phyloP scores from a whole-genome alignment of 2,329 filamentous ascomycete genomes.

The Colletotrichum sp. region DNA sequence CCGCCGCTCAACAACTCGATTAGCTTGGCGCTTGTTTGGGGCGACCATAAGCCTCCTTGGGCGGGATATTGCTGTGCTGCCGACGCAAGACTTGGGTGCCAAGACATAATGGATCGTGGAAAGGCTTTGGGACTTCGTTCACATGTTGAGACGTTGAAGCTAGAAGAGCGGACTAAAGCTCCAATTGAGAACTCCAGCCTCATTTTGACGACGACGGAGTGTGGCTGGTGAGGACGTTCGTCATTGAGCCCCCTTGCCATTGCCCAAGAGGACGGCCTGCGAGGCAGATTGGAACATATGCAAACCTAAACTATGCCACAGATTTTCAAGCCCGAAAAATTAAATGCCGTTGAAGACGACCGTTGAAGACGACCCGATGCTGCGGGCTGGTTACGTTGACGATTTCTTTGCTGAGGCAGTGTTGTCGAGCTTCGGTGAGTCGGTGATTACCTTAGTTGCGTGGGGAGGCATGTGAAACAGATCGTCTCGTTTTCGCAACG shows the following conservation, averaged over 20 bases:
- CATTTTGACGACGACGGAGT: not conserved
- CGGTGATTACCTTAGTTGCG: not conserved
- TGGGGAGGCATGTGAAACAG: not conserved
- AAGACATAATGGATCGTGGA: not conserved
- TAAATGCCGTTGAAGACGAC: not conserved
- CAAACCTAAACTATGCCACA: not conserved
- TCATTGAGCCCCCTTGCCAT: not conserved
- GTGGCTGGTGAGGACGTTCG: not conserved
- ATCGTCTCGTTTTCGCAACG: not conserved
- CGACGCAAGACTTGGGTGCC: not conserved
- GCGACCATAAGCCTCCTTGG: not conserved
- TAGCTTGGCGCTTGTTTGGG: not conserved
- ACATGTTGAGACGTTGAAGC: not conserved
- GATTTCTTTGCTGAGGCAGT: not conserved
- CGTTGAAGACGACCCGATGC: not conserved
- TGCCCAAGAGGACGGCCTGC: not conserved
- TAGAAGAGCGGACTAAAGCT: not conserved
- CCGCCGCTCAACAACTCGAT: not conserved
- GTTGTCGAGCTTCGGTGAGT: not conserved
- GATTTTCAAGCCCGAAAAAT: too few species aligned
- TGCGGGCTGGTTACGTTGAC: not conserved
- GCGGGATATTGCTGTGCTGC: not conserved
- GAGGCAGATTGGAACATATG: not conserved
- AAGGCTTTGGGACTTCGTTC: not conserved
- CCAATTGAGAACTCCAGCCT: accelerated